Base-by-base conservation (phyloP, 495 filamentous ascomycete genomes). In the Aspergillus avenaceus region DNA sequence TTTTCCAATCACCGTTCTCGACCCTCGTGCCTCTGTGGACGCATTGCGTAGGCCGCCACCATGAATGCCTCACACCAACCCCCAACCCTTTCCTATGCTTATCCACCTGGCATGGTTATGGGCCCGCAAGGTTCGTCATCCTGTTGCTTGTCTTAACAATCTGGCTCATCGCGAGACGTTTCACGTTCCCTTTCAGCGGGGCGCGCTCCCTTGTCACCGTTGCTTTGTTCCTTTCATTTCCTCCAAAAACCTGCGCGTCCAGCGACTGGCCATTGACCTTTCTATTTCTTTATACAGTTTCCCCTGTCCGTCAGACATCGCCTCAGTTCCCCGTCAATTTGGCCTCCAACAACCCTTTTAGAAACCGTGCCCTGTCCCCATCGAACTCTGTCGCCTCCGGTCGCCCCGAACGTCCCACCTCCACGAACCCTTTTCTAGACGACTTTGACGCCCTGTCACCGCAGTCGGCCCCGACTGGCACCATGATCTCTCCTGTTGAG, bases 311-410 rank as follows among this genome's bases (percentile, higher is more conserved):
- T 51, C 60, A 68, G 38, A 42, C 59, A 3, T 74, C 80, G 43
- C 66, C 80, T 28, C 76, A 74, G 40, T 65, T 79, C 61, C 63
- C 77, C 12, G 70, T 83, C 64, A 86, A 84, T 61, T 78, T 93
- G 61, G 80, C 83, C 51, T 97, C 93, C 54, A 97, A 97, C 77
- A 98, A 98, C 62, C 93, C 93, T n/a, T 98, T 98, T 66, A 86
- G 93, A 74, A 95, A 95, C 68, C 86, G 87, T 56, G 84, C 88
- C 38, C 72, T 80, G 7, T 93, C 91, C 49, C 91, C 89, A 76
- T 76, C 79, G 24, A 62, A 77, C 63, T 78, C 65, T 40, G 62
- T 60, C 54, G 75, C 60, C 14, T 64, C 61, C 25, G 50, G 49
- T 45, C 69, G 69, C 62, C 65, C 79, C 65, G 78, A 86, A 59